phyloP scores from a whole-genome alignment of 495 filamentous ascomycete species.

The Evansstolkia leycettana region DNA sequence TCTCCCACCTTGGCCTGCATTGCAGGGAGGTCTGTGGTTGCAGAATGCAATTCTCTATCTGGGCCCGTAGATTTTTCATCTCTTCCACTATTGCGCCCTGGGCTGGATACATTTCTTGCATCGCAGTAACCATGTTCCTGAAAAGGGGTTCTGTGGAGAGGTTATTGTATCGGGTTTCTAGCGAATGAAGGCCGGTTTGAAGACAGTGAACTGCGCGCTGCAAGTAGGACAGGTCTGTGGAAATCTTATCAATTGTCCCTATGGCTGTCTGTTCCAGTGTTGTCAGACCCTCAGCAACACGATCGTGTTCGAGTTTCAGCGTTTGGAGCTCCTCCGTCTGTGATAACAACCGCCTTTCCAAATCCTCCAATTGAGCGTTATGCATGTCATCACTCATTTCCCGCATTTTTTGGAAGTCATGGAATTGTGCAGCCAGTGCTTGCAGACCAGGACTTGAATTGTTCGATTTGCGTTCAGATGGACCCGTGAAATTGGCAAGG shows the following conservation, averaged over 20 bases:
- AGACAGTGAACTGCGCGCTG: slow-evolving; percentile 5
- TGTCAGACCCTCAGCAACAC: slow-evolving; percentile 3
- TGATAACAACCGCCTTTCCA: background rate
- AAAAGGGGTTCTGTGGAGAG: slow-evolving; percentile 21
- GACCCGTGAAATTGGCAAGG: too few species aligned
- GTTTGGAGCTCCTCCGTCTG: slow-evolving; percentile 5
- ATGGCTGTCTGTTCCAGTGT: too few species aligned
- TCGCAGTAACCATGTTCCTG: slow-evolving; percentile 20
- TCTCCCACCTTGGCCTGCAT: slow-evolving; percentile 3
- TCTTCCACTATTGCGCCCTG: slow-evolving; percentile 7
- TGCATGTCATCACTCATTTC: too few species aligned
- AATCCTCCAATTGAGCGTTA: too few species aligned
- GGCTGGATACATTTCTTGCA: slow-evolving; percentile 27
- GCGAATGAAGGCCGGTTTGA: slow-evolving; percentile 17
- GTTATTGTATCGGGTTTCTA: slow-evolving; percentile 25
- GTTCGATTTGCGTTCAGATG: too few species aligned
- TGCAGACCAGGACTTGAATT: too few species aligned
- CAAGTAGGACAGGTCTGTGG: background rate
- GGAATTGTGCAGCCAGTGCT: too few species aligned
- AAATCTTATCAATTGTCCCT: too few species aligned
- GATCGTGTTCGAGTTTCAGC: slow-evolving; percentile 1
- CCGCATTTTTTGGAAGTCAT: too few species aligned
- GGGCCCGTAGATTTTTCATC: slow-evolving; percentile 1
- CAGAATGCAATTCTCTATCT: slow-evolving; percentile 1
- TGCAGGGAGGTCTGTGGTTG: background rate